These are phyloP conservation scores for Fusarium sp. DNA, from an alignment of 2,329 filamentous ascomycete species.

Conservation along the genomic window DNA sequence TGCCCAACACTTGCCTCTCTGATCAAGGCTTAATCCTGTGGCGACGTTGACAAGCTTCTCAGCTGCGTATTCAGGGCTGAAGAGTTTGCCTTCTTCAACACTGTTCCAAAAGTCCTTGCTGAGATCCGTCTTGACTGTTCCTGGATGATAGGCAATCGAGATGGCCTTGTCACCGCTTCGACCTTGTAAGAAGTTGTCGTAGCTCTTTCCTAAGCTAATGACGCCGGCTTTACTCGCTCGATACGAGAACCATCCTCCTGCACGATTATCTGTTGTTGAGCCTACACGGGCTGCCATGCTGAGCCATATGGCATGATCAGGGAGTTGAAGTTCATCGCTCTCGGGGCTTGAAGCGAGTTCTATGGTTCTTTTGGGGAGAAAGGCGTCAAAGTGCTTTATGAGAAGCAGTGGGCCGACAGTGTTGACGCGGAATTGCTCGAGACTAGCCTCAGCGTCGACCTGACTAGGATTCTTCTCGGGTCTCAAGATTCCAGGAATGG, in stretches of 20 bases:
- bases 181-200: constrained; percentile 74
- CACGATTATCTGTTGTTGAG: constrained; percentile 76
- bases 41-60: constrained; percentile 73
- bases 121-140: constrained; percentile 82
- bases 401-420: constrained; percentile 79
- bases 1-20: constrained; percentile 76
- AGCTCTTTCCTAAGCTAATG: constrained; percentile 76
- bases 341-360: constrained; percentile 46
- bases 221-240: constrained; percentile 81
- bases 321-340: constrained; percentile 52
- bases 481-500: constrained; percentile 77
- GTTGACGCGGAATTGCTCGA: constrained; percentile 81
- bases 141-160: constrained; percentile 80
- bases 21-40: constrained; percentile 59
- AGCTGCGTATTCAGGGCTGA: constrained; percentile 75
- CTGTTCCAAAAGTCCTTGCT: constrained; percentile 78
- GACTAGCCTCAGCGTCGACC: constrained; percentile 70
- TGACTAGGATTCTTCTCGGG: constrained; percentile 79
- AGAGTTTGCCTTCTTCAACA: constrained; percentile 71
- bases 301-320: constrained; percentile 72
- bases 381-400: constrained; percentile 78
- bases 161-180: constrained; percentile 72
- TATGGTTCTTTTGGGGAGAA: constrained; percentile 73
- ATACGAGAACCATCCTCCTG: constrained; percentile 87
- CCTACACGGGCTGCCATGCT: constrained; percentile 84